Evolutionary conservation across 768 basidiomycete species (phyloP).

Genomic region (Mycena galericulata): DNA sequence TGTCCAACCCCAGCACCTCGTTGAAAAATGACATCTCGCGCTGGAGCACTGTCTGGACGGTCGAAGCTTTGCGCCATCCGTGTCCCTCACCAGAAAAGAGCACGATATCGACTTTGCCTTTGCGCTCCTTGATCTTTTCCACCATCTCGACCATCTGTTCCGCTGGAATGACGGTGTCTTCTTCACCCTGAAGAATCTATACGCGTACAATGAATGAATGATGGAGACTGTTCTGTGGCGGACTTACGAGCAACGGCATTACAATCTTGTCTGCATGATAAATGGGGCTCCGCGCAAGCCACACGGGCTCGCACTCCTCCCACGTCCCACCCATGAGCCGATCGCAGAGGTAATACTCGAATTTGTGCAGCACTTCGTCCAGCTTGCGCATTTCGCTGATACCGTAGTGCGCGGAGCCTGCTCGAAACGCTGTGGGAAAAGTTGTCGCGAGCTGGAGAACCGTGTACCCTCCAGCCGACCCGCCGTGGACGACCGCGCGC

Average conservation of each 20-base stretch:
- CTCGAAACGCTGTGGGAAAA: conserved; percentile 54
- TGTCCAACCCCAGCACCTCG: conserved; percentile 38
- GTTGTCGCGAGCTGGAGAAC: conserved; percentile 54
- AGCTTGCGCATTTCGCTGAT: conserved; percentile 63
- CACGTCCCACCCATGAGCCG: conserved; percentile 65
- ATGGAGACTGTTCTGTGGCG: not conserved
- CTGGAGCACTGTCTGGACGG: conserved; percentile 53
- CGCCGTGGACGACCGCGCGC: conserved; percentile 66
- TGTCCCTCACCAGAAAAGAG: conserved; percentile 64
- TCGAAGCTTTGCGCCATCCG: conserved; percentile 57
- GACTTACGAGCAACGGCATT: conserved; percentile 61
- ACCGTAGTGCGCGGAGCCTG: conserved; percentile 62
- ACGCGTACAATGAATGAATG: not conserved
- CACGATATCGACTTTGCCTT: conserved; percentile 55
- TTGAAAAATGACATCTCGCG: conserved; percentile 54
- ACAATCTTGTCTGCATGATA: conserved; percentile 62
- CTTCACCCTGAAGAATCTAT: conserved; percentile 65
- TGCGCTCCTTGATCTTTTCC: conserved; percentile 49
- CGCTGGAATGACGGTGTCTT: conserved; percentile 64
- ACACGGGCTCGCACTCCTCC: conserved; percentile 59
- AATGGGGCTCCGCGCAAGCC: conserved; percentile 63
- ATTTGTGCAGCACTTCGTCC: conserved; percentile 67
- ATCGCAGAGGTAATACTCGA: conserved; percentile 57
- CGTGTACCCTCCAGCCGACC: conserved; percentile 69
- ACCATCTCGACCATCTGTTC: conserved; percentile 60